These are phyloP conservation scores for Nitzschia inconspicua DNA, from an alignment of 108 stramenopile species.

Conservation along the genomic window DNA sequence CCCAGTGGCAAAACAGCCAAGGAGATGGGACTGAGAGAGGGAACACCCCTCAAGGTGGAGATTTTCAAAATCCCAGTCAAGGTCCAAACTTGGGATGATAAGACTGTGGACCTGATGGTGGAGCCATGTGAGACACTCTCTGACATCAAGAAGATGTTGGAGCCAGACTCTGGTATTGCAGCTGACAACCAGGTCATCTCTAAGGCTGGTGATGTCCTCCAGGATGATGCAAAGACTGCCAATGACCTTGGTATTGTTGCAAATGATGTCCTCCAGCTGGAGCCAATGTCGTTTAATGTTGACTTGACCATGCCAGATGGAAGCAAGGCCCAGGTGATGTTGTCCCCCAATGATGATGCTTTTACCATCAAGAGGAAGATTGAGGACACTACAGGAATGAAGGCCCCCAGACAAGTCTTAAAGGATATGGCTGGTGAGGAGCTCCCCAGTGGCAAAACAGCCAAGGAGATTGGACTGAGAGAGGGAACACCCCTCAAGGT, in stretches of 20 bases:
- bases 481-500: conserved; percentile 10
- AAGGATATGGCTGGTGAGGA: conserved; percentile 10
- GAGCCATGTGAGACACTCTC: conserved; percentile 7
- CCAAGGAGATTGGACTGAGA: conserved; percentile 5
- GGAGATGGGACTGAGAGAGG: conserved; percentile 12
- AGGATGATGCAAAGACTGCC: conserved; percentile 10
- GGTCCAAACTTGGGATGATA: conserved; percentile 14
- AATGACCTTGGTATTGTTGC: conserved; percentile 17
- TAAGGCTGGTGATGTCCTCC: conserved; percentile 1
- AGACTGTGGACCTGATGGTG: background rate
- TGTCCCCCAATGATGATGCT: conserved; percentile 12
- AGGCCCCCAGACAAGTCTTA: conserved; percentile 12
- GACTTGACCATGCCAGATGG: conserved; percentile 17
- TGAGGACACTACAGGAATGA: conserved; percentile 11
- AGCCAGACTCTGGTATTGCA: conserved; percentile 16
- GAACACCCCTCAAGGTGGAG: conserved; percentile 3
- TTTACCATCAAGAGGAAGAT: conserved; percentile 22
- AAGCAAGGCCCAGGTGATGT: background rate
- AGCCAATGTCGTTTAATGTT: conserved; percentile 14
- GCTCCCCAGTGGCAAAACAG: conserved; percentile 7
- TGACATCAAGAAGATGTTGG: conserved; percentile 12
- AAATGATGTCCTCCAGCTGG: conserved; percentile 7
- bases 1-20: conserved; percentile 2
- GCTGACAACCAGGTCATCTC: conserved; percentile 8
- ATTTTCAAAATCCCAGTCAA: conserved; percentile 19